phyloP scores from a whole-genome alignment of 805 yeast genomes.

The Metschnikowia corniflorae region DNA sequence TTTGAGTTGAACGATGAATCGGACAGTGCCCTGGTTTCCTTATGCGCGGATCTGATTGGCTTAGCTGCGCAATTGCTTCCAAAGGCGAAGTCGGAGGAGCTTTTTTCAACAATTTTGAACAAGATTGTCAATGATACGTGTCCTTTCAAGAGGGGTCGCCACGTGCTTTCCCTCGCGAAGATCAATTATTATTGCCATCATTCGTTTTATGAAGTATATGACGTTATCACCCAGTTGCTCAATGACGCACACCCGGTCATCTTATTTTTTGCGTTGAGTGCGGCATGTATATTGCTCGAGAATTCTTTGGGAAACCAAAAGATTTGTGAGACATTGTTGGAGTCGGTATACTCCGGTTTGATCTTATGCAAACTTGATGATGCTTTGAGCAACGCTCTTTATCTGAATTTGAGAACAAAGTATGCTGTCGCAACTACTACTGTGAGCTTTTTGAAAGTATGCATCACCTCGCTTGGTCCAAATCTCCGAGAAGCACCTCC shows the following conservation, averaged over 20 bases:
- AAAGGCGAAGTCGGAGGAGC: conserved; percentile 23
- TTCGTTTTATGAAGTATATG: conserved; percentile 43
- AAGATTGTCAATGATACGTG: conserved; percentile 61
- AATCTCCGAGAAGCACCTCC: conserved; percentile 23
- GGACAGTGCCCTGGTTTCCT: conserved; percentile 39
- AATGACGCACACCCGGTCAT: conserved; percentile 85
- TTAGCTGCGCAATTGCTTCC: conserved; percentile 31
- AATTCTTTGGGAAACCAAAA: conserved; percentile 47
- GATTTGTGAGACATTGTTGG: conserved; percentile 41
- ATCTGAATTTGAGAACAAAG: conserved; percentile 37
- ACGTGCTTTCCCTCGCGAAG: conserved; percentile 28
- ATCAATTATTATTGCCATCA: conserved; percentile 26
- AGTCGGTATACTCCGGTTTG: conserved; percentile 27
- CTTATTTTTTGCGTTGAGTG: conserved; percentile 66
- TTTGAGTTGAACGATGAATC: conserved; percentile 39
- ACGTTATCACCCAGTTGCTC: conserved; percentile 56
- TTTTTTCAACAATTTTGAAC: conserved; percentile 40
- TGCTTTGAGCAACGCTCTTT: conserved; percentile 30
- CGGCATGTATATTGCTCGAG: conserved; percentile 54
- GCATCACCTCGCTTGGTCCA: conserved; percentile 39
- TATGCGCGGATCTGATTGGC: conserved; percentile 60
- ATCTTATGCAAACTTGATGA: conserved; percentile 35
- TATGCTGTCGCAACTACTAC: conserved; percentile 25
- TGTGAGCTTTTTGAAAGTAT: conserved; percentile 26
- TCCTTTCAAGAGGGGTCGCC: conserved; percentile 55